Percentiles rank a stretch among this genome's conserved stretches.
These are phyloP conservation scores for Penicillium waksmanii DNA, from an alignment of 495 filamentous ascomycete genomes.

Conservation along the genomic window DNA sequence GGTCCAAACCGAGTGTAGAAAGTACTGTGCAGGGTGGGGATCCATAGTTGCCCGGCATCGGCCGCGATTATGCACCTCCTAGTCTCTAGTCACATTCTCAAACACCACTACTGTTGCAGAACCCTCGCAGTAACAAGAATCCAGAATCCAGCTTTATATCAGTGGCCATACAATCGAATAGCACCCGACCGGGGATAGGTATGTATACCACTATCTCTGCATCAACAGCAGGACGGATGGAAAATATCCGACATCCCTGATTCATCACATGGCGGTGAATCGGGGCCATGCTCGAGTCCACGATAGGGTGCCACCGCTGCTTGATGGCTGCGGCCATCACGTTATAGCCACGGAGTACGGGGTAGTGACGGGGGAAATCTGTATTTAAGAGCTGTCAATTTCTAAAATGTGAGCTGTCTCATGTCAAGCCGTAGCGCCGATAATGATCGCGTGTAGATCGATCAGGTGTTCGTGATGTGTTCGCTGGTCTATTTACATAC, in stretches of 20 bases:
- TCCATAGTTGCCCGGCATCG: conserved; percentile 9
- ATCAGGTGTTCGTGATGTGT: conserved; percentile 19
- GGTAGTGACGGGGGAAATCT: background rate
- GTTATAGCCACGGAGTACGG: background rate
- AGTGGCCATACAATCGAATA: background rate
- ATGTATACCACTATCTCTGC: background rate
- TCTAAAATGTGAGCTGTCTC: conserved; percentile 28
- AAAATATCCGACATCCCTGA: conserved; percentile 14
- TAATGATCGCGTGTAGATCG: conserved; percentile 24
- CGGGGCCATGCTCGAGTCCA: conserved; percentile 9
- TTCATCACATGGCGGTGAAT: conserved; percentile 34
- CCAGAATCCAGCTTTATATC: conserved; percentile 14
- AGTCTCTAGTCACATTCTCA: conserved; percentile 4
- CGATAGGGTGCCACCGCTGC: conserved; percentile 18
- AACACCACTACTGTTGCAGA: background rate
- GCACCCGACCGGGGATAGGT: background rate
- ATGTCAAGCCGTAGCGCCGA: conserved; percentile 25
- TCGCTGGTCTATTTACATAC: background rate
- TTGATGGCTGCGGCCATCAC: background rate
- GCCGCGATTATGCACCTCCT: conserved; percentile 27
- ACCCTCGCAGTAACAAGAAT: conserved; percentile 5
- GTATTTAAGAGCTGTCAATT: conserved; percentile 21
- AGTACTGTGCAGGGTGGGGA: background rate
- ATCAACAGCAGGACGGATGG: conserved; percentile 3
- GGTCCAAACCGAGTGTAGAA: background rate